Evolutionary conservation across 768 basidiomycete genomes (phyloP), one percentile per base, ranked within the genome.

Genomic region (Candolleomyces efflorescens): DNA sequence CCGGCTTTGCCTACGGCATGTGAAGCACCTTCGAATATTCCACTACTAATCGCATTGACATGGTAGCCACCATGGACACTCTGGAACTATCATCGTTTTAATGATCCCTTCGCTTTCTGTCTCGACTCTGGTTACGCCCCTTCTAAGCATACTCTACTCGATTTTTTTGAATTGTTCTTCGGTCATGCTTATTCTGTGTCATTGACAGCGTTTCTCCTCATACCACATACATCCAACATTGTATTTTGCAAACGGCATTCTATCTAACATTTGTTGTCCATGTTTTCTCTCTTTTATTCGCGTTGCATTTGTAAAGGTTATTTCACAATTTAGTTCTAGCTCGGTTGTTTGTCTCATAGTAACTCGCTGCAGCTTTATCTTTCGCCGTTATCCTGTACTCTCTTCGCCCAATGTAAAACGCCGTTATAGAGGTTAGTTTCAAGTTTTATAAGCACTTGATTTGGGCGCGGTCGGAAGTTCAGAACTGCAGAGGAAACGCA

Each of bases 1-100:
- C 84, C 48, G 75, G 77, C 62, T 92, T 87, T 65, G 86, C 85
- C 58, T 92, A 92, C 66, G 85, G 87, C 68, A 90, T 91, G 88
- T 92, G 81, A 85, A 59, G 60, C 60, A 59, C 64, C 63, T 54
- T 60, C 59, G 52, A 59, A 61, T 53, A 53, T 38, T 38, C 51
- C 17, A 24, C 49, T 38, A 62, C 61, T 61, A 53, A 65, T 57
- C 41, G 61, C 55, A 62, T 65, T 64, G 68, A 64, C 65, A 64
- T 66, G 45, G 57, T 63, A 61, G 56, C 60, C 44, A 62, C 54
- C 51, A 55, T 53, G 59, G 59, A 62, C 47, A 67, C 56, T 54
- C 45, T 64, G 73, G 72, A 69, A 68, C 64, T 75, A 76, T 68
- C 63, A 67, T 71, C 73, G 67, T 70, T 76, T 76, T 75, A 71